These are phyloP conservation scores for Alternaria sp. DNA, from an alignment of 2,329 filamentous ascomycete genomes.

Conservation along the genomic window DNA sequence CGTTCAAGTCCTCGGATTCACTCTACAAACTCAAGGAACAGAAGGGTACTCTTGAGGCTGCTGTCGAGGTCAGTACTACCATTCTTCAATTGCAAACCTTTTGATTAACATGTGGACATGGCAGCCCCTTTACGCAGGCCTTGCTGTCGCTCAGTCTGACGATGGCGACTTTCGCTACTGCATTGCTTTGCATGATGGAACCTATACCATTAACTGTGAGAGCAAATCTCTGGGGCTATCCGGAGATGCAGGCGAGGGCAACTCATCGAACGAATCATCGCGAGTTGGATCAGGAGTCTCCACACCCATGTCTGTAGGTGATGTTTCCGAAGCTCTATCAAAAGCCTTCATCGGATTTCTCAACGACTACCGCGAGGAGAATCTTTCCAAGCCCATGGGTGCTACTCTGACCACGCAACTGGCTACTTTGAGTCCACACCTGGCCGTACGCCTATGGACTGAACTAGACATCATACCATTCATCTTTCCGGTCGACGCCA, in stretches of 20 bases:
- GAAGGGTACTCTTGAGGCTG: conserved; percentile 4
- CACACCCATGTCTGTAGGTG: conserved; percentile 15
- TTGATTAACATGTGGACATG: conserved; percentile 5
- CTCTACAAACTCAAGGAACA: conserved; percentile 11
- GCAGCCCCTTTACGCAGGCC: conserved; percentile 63
- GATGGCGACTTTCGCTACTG: conserved; percentile 58
- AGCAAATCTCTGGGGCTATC: conserved; percentile 45
- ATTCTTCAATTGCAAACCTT: background rate
- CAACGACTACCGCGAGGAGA: conserved; percentile 65
- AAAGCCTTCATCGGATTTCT: conserved; percentile 66
- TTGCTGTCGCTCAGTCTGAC: conserved; percentile 62
- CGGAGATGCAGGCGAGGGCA: background rate
- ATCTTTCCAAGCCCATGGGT: conserved; percentile 77
- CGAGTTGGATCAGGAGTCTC: conserved; percentile 13
- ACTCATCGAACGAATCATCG: conserved; percentile 9
- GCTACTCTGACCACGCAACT: conserved; percentile 70
- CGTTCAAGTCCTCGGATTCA: conserved; percentile 7
- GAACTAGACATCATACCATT: conserved; percentile 79
- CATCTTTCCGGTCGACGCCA: conserved; percentile 55
- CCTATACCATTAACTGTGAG: conserved; percentile 76
- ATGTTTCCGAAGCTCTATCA: conserved; percentile 49
- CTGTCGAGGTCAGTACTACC: conserved; percentile 3
- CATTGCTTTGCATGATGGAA: conserved; percentile 74
- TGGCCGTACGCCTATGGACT: conserved; percentile 75
- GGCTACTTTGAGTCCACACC: conserved; percentile 64